Percentiles rank a stretch among this genome's conserved stretches.
phyloP scores from a whole-genome alignment of 768 basidiomycete genomes.

The Suillus americanus region DNA sequence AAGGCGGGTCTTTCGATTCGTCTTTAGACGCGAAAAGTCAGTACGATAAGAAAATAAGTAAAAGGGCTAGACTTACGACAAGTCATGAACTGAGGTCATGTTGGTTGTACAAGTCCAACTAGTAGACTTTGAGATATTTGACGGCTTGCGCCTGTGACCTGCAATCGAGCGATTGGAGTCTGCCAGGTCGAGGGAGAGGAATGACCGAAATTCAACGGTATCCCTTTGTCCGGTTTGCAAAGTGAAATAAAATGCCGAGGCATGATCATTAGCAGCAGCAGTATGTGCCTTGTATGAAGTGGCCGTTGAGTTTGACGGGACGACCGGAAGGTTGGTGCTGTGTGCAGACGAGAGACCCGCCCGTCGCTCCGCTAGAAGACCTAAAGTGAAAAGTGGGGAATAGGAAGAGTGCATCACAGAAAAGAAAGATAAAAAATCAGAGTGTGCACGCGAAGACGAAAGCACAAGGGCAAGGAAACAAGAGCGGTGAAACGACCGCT shows the following conservation, averaged over 20 bases:
- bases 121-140: conserved; percentile 29
- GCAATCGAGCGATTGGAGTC: conserved; percentile 46
- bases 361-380: conserved; percentile 43
- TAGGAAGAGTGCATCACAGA: conserved; percentile 33
- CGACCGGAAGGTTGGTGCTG: conserved; percentile 14
- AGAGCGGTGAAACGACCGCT: neutral
- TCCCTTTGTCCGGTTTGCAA: conserved; percentile 41
- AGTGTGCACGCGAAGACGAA: neutral
- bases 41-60: neutral
- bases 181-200: conserved; percentile 69
- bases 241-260: conserved; percentile 49
- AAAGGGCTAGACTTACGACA: conserved; percentile 13
- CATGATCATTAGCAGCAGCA: conserved; percentile 26
- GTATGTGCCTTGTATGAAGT: conserved; percentile 7
- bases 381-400: conserved; percentile 66
- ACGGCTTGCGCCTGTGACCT: conserved; percentile 36
- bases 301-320: conserved; percentile 11
- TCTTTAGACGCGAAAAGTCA: conserved; percentile 14
- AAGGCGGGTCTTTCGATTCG: conserved; percentile 26
- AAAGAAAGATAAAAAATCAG: neutral
- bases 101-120: conserved; percentile 27
- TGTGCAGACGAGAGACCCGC: conserved; percentile 18
- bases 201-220: conserved; percentile 48
- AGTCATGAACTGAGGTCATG: conserved; percentile 12
- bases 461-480: neutral